Base-by-base conservation (phyloP, 192 early-diverging fungal species). In the Thamnidium elegans region DNA sequence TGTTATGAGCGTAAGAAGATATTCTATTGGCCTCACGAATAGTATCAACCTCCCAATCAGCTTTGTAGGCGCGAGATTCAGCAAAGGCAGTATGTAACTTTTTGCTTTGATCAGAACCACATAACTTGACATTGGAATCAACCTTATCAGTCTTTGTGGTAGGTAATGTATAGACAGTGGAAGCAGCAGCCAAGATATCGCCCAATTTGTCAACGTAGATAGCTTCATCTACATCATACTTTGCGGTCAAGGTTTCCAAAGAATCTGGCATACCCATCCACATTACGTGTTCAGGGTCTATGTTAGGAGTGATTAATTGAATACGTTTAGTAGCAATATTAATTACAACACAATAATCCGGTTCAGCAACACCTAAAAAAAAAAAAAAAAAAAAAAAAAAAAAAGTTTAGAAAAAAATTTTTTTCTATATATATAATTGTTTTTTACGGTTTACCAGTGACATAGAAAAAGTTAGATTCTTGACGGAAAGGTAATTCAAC, bases 381-480 rank as follows among this genome's bases (percentile, higher is more conserved):
- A 6, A 26, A 50, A 7, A 34, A 47, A 65, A 32, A 50, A 13
- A 23, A 50, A 47, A n/a, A n/a, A n/a, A n/a, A n/a, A n/a, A n/a
- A n/a, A n/a, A n/a, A n/a, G n/a, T n/a, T n/a, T n/a, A n/a, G n/a
- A n/a, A n/a, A n/a, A n/a, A n/a, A n/a, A n/a, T n/a, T n/a, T n/a
- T n/a, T n/a, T n/a, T n/a, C n/a, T n/a, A n/a, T n/a, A n/a, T n/a
- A n/a, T n/a, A n/a, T n/a, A n/a, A n/a, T n/a, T n/a, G n/a, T n/a
- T n/a, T n/a, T 54, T 56, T 45, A 14, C n/a, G 14, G 7, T 52
- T 59, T 66, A 68, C 74, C 74, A 4, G 92, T 89, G 15, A 94
- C 81, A 70, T 95, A 97, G 68, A 86, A 86, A 55, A 93, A 96
- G 83, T 91, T 92, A 53, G 81, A 82, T 74, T 96, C 91, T 61